These are phyloP conservation scores for Russula emetica DNA, from an alignment of 768 basidiomycete species.

Conservation along the genomic window DNA sequence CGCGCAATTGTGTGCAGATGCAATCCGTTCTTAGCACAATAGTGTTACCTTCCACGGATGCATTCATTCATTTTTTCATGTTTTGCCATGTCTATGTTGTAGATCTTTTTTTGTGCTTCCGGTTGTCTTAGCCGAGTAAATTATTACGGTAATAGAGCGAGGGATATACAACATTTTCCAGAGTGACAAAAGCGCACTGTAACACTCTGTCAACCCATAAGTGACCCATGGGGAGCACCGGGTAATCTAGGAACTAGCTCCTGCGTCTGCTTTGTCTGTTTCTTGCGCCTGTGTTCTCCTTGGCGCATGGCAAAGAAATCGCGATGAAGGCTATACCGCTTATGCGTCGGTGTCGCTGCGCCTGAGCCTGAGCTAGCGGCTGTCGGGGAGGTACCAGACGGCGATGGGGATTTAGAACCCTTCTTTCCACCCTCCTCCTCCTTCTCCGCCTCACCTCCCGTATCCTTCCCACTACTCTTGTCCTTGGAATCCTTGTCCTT, in stretches of 20 bases:
- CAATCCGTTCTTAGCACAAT: conserved; percentile 56
- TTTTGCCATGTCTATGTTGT: background rate
- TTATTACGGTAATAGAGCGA: background rate
- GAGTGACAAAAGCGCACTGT: background rate
- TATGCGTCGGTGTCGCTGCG: conserved; percentile 48
- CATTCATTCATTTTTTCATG: background rate
- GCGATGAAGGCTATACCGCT: conserved; percentile 77
- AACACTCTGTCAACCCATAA: background rate
- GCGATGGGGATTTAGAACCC: conserved; percentile 33
- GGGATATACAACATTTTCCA: background rate
- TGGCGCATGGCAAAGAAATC: conserved; percentile 78
- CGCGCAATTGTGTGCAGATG: conserved; percentile 62
- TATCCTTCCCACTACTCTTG: conserved; percentile 29
- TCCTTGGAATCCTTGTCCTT: conserved; percentile 32
- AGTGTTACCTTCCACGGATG: background rate
- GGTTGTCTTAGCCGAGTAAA: background rate
- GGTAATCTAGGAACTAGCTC: conserved; percentile 70
- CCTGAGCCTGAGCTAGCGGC: conserved; percentile 16
- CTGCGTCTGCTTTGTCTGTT: conserved; percentile 62
- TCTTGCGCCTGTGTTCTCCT: conserved; percentile 64
- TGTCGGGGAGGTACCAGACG: conserved; percentile 31
- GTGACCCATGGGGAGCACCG: conserved; percentile 37
- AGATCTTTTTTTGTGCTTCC: background rate
- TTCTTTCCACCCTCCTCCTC: conserved; percentile 38
- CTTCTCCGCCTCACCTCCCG: conserved; percentile 39